Conservation (phyloP, 768 basidiomycete species). For the Russula compacta region DNA sequence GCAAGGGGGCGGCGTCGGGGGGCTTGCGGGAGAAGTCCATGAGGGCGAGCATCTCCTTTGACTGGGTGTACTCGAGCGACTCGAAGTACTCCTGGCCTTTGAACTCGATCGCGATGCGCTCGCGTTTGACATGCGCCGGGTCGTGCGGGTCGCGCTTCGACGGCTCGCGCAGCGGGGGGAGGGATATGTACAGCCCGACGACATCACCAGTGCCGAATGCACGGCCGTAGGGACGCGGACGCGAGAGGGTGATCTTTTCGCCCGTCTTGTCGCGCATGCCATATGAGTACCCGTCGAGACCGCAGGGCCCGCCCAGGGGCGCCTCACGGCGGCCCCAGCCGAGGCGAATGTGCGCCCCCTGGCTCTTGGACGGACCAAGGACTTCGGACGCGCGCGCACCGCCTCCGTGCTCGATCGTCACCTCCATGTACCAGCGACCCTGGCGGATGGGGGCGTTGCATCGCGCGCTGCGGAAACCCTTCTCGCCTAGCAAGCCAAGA, state of each 20-base stretch:
- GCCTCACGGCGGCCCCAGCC: slow-evolving; percentile 93
- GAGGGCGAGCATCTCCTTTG: slow-evolving; percentile 87
- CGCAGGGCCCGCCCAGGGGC: slow-evolving; percentile 86
- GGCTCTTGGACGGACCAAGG: slow-evolving; percentile 28
- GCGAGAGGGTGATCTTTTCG: slow-evolving; percentile 80
- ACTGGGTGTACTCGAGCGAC: slow-evolving; percentile 76
- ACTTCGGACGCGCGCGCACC: slow-evolving; percentile 46
- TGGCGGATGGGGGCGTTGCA: slow-evolving; percentile 84
- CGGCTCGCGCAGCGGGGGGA: slow-evolving; percentile 59
- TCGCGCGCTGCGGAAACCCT: slow-evolving; percentile 85
- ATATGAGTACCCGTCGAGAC: slow-evolving; percentile 90
- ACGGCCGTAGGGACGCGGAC: slow-evolving; percentile 68
- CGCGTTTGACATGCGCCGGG: slow-evolving; percentile 75
- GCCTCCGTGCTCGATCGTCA: slow-evolving; percentile 67
- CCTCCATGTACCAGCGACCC: slow-evolving; percentile 93
- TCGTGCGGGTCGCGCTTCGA: slow-evolving; percentile 59
- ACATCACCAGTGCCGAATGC: slow-evolving; percentile 77
- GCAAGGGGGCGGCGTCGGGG: slow-evolving; percentile 38
- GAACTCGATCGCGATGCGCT: slow-evolving; percentile 88
- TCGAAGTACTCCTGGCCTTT: slow-evolving; percentile 98
- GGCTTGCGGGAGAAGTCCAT: slow-evolving; percentile 50
- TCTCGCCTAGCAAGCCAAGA: slow-evolving; percentile 64
- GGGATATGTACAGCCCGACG: slow-evolving; percentile 86
- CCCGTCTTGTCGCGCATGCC: slow-evolving; percentile 87
- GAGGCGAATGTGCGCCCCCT: slow-evolving; percentile 78